phyloP scores from a whole-genome alignment of 805 yeast genomes.

The Yamadazyma takamatsuzukensis region DNA sequence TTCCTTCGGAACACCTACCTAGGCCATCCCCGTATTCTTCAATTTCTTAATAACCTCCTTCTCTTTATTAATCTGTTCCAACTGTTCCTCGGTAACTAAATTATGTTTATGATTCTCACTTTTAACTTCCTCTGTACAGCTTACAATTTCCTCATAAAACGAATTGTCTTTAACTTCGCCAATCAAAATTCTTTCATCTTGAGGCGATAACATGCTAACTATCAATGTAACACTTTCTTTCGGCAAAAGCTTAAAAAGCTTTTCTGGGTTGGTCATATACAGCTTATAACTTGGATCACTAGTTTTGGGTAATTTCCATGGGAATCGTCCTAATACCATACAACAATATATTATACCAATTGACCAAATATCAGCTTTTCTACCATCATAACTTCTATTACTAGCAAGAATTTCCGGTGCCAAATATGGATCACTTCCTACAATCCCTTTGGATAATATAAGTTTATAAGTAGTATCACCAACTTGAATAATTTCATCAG shows the following conservation, averaged over 20 bases:
- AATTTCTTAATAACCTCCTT: slow-evolving; percentile 22
- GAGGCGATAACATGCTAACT: slow-evolving; percentile 60
- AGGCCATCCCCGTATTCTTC: slow-evolving; percentile 13
- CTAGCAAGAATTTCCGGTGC: slow-evolving; percentile 79
- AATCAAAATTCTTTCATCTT: slow-evolving; percentile 55
- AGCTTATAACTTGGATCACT: slow-evolving; percentile 72
- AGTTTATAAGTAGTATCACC: slow-evolving; percentile 50
- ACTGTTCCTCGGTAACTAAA: slow-evolving; percentile 63
- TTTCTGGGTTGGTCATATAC: slow-evolving; percentile 44
- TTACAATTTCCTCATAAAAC: slow-evolving; percentile 56
- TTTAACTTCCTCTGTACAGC: slow-evolving; percentile 41
- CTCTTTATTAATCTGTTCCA: slow-evolving; percentile 35
- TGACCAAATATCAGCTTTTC: slow-evolving; percentile 91
- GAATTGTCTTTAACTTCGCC: slow-evolving; percentile 51
- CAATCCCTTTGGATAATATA: slow-evolving; percentile 70
- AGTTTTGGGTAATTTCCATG: slow-evolving; percentile 90
- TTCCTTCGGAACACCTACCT: no score
- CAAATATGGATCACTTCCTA: slow-evolving; percentile 93
- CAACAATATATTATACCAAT: slow-evolving; percentile 90
- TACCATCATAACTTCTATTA: slow-evolving; percentile 65
- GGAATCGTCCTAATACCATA: slow-evolving; percentile 81
- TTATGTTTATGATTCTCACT: slow-evolving; percentile 57
- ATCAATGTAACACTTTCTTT: slow-evolving; percentile 58
- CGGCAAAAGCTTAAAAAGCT: slow-evolving; percentile 72
- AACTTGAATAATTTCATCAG: slow-evolving; percentile 12